Evolutionary conservation across 2,329 filamentous ascomycete genomes (phyloP).

Genomic region (Trichothecium roseum): DNA sequence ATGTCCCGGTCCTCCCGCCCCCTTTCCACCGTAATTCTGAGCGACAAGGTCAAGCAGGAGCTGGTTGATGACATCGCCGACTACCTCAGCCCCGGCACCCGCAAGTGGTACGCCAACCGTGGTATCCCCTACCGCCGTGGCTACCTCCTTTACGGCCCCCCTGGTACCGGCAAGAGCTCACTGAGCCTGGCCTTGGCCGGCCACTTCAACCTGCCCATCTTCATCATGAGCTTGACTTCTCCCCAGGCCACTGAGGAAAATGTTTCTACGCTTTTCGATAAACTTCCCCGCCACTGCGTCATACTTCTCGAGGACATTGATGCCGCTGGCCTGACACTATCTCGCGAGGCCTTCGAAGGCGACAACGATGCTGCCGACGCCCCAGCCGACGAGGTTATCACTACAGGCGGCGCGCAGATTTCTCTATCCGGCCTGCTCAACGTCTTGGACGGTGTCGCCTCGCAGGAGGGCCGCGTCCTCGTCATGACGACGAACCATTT

Average conservation of each 20-base stretch:
- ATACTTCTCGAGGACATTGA: conserved; percentile 72
- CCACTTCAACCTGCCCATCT: conserved; percentile 59
- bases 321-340: conserved; percentile 58
- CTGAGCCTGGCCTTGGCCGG: conserved; percentile 61
- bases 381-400: conserved; percentile 5
- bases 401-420: conserved; percentile 26
- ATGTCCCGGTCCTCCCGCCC: conserved; percentile 50
- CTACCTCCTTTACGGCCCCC: conserved; percentile 72
- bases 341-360: conserved; percentile 27
- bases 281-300: conserved; percentile 59
- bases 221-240: conserved; percentile 60
- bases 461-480: conserved; percentile 51
- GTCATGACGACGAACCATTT: conserved; percentile 58
- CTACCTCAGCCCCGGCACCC: conserved; percentile 51
- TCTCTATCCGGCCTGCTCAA: conserved; percentile 72
- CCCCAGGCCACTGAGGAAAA: conserved; percentile 53
- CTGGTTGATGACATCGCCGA: conserved; percentile 51
- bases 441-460: conserved; percentile 64
- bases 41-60: conserved; percentile 47
- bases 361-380: conserved; percentile 10
- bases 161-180: conserved; percentile 70
- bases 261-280: conserved; percentile 51
- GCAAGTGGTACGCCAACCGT: conserved; percentile 72
- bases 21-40: conserved; percentile 55
- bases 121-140: conserved; percentile 81